phyloP scores from a whole-genome alignment of 352 stramenopile species.

The Phytopythium montanum region DNA sequence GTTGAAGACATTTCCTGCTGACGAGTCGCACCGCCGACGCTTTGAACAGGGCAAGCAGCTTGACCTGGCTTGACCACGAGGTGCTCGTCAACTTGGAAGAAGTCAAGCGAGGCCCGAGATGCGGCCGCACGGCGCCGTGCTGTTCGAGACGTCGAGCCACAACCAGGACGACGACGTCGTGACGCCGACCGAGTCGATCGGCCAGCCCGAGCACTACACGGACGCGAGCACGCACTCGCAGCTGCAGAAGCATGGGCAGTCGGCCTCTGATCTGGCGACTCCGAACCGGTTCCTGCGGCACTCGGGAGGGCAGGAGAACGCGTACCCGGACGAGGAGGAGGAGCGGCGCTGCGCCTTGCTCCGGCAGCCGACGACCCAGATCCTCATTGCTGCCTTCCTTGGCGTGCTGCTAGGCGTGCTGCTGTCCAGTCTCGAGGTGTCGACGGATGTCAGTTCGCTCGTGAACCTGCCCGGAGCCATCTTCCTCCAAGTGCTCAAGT shows the following conservation, averaged over 20 bases:
- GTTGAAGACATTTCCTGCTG: too few relatives aligned
- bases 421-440: slow-evolving; percentile 17
- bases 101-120: background rate
- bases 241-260: background rate
- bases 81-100: background rate
- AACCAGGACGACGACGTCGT: background rate
- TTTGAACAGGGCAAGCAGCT: too few relatives aligned
- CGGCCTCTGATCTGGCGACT: background rate
- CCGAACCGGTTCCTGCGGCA: background rate
- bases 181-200: slow-evolving; percentile 3
- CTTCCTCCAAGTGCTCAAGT: slow-evolving; percentile 31
- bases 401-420: slow-evolving; percentile 20
- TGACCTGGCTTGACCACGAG: too few relatives aligned
- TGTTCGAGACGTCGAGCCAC: slow-evolving; percentile 4
- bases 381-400: slow-evolving; percentile 21
- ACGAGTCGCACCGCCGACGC: too few relatives aligned
- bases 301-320: background rate
- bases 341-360: slow-evolving; percentile 19
- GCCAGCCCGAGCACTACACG: background rate
- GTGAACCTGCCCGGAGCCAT: slow-evolving; percentile 26
- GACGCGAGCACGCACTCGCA: background rate
- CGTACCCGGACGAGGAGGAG: slow-evolving; percentile 18
- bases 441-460: slow-evolving; percentile 15
- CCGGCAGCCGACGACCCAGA: slow-evolving; percentile 19
- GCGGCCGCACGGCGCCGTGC: background rate